These are phyloP conservation scores for Talaromyces sp. DNA, from an alignment of 2,329 filamentous ascomycete genomes.

Conservation along the genomic window DNA sequence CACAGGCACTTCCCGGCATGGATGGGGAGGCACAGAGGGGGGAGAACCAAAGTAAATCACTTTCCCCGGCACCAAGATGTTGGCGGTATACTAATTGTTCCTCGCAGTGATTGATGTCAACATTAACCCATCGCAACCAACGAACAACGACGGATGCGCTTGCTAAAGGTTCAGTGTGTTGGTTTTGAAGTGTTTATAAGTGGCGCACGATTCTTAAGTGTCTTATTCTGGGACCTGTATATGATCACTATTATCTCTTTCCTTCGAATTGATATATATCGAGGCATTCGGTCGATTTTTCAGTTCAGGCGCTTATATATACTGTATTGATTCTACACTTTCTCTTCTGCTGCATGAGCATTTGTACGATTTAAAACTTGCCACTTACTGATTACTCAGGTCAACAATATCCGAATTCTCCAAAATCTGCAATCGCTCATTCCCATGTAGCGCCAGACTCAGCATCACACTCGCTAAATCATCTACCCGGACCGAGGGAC, in stretches of 20 bases:
- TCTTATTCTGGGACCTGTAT: constrained; percentile 38
- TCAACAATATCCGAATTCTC: not conserved
- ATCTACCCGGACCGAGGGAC: not conserved
- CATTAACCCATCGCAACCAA: constrained; percentile 65
- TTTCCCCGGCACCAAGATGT: not conserved
- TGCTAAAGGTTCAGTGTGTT: constrained; percentile 46
- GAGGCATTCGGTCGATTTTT: not conserved
- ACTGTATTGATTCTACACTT: not conserved
- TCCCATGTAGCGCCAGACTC: not conserved
- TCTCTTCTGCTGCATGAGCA: not conserved
- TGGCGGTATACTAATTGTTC: not conserved
- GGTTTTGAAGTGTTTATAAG: constrained; percentile 31
- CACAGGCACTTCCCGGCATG: constrained; percentile 95
- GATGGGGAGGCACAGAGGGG: constrained; percentile 79
- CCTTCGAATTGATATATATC: constrained; percentile 2
- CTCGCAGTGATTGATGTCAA: constrained; percentile 84
- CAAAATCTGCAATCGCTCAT: not conserved
- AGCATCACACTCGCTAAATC: not conserved
- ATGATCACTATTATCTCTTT: constrained; percentile 14
- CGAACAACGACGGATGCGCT: constrained; percentile 69
- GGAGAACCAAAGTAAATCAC: constrained; percentile 70
- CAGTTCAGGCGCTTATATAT: not conserved
- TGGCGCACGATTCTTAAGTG: constrained; percentile 12
- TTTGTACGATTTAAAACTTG: not conserved
- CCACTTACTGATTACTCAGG: too few species aligned